phyloP scores from a whole-genome alignment of 169 alveolate genomes.

The Cyclospora cayetanensis region DNA sequence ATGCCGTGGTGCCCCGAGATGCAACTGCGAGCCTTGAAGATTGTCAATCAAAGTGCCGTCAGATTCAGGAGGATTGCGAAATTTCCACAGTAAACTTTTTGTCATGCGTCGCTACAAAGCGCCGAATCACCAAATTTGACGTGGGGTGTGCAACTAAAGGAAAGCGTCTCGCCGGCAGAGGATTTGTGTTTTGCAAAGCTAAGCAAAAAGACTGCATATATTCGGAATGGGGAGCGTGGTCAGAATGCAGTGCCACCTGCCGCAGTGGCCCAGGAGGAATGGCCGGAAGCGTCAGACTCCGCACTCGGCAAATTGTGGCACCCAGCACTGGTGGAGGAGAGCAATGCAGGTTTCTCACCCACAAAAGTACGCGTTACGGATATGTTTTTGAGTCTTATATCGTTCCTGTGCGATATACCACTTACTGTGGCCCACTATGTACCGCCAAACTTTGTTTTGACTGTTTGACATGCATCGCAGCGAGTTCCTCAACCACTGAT shows the following conservation, averaged over 20 bases:
- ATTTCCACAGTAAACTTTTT: background rate
- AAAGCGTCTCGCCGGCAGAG: conserved; percentile 23
- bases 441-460: too few relatives aligned
- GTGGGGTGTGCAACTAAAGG: conserved; percentile 10
- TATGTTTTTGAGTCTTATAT: too few relatives aligned
- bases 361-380: background rate
- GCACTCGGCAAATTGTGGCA: conserved; percentile 53
- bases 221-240: conserved; percentile 64
- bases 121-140: conserved; percentile 33
- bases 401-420: too few relatives aligned
- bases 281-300: conserved; percentile 48
- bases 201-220: conserved; percentile 6
- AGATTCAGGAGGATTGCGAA: conserved; percentile 11
- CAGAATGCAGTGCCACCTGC: conserved; percentile 58
- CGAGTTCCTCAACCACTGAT: background rate
- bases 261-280: conserved; percentile 59
- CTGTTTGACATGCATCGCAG: too few relatives aligned
- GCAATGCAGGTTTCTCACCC: conserved; percentile 20
- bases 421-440: too few relatives aligned
- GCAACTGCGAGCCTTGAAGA: conserved; percentile 15
- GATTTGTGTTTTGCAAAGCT: conserved; percentile 30
- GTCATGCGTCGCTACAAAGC: conserved; percentile 34
- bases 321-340: conserved; percentile 50
- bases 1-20: background rate
- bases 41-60: background rate